phyloP scores from a whole-genome alignment of 1,139 yeast species.

The Yamadazyma oceani region DNA sequence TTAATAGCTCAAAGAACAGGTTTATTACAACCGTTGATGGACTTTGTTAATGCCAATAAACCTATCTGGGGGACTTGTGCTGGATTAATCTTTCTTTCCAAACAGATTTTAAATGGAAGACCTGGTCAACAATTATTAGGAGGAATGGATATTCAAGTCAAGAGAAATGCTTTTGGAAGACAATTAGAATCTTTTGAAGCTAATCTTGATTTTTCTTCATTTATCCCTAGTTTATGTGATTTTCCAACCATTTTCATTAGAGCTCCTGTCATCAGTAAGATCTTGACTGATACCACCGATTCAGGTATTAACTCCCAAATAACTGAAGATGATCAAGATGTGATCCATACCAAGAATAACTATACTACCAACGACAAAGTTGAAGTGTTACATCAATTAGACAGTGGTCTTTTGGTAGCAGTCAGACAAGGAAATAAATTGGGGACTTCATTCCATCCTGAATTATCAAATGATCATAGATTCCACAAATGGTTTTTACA shows the following conservation, averaged over 20 bases:
- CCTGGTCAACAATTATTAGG: slow-evolving; percentile 63
- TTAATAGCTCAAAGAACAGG: slow-evolving; percentile 67
- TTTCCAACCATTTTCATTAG: slow-evolving; percentile 72
- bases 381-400: slow-evolving; percentile 42
- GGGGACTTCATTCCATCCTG: slow-evolving; percentile 86
- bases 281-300: slow-evolving; percentile 16
- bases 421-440: slow-evolving; percentile 66
- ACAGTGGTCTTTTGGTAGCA: slow-evolving; percentile 58
- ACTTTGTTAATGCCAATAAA: slow-evolving; percentile 50
- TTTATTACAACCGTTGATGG: slow-evolving; percentile 54
- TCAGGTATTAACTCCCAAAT: no score
- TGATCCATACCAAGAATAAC: slow-evolving; percentile 26
- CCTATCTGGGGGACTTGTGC: slow-evolving; percentile 91
- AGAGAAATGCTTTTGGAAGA: slow-evolving; percentile 78
- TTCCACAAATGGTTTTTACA: slow-evolving; percentile 75
- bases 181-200: slow-evolving; percentile 68
- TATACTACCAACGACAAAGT: slow-evolving; percentile 34
- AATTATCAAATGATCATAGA: slow-evolving; percentile 56
- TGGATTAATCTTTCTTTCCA: slow-evolving; percentile 69
- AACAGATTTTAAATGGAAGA: slow-evolving; percentile 54
- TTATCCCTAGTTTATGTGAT: slow-evolving; percentile 38
- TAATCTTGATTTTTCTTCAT: slow-evolving; percentile 47
- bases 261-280: slow-evolving; percentile 66
- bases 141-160: slow-evolving; percentile 63
- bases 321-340: slow-evolving; percentile 20